A percentile compares a stretch with the other conserved stretches of the same genome.
Conservation (phyloP, 306 rosid genomes). For the Inga leiocalycina region DNA sequence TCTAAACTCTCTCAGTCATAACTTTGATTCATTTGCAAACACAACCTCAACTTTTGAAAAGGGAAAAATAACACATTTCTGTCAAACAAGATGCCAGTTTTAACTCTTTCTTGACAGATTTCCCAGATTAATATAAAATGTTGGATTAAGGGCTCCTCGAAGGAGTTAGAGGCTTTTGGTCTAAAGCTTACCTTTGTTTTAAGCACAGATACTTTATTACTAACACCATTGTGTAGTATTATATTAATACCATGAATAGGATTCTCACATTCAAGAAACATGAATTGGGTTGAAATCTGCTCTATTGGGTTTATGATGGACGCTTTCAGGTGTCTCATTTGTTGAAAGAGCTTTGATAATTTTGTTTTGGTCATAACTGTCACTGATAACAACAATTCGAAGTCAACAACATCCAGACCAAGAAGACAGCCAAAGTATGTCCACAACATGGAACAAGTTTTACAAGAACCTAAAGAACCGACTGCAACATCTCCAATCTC, state of each 20-base stretch:
- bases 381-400: background rate
- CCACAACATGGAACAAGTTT: background rate
- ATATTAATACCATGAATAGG: background rate
- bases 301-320: background rate
- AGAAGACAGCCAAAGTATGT: background rate
- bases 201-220: background rate
- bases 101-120: background rate
- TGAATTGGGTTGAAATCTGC: background rate
- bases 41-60: background rate
- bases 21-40: background rate
- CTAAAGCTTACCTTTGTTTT: background rate
- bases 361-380: background rate
- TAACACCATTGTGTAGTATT: background rate
- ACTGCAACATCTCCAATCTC: background rate
- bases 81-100: background rate
- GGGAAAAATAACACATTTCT: background rate
- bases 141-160: background rate
- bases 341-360: background rate
- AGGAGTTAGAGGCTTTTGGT: background rate
- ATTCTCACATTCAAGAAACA: background rate
- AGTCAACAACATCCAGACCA: background rate
- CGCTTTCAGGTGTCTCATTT: background rate
- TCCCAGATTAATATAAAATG: background rate
- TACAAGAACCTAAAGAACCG: background rate
- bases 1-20: background rate